Conservation (phyloP, 176 grass and related monocot genomes). For the Carex littledalei region DNA sequence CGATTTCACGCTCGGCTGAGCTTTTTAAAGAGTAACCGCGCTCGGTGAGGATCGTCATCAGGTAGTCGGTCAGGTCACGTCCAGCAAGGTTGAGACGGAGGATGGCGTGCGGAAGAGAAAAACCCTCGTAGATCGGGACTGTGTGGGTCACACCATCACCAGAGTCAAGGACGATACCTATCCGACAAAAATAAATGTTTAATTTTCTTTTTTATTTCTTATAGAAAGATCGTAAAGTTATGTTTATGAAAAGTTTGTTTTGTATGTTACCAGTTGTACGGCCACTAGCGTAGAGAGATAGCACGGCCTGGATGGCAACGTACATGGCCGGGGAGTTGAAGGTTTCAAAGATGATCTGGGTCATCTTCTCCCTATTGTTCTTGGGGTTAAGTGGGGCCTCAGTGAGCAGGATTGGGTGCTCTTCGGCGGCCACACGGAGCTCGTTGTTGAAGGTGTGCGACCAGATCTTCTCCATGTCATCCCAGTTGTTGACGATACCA, state of each 20-base stretch:
- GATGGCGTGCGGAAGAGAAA: constrained; percentile 63
- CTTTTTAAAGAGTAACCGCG: constrained; percentile 68
- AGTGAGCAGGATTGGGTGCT: constrained; percentile 80
- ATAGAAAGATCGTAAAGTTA: neutral
- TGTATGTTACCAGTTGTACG: constrained; percentile 13
- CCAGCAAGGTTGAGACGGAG: constrained; percentile 71
- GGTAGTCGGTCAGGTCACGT: constrained; percentile 50
- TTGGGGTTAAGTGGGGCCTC: constrained; percentile 86
- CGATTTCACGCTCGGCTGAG: constrained; percentile 64
- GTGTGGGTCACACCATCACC: constrained; percentile 85
- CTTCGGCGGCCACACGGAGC: constrained; percentile 70
- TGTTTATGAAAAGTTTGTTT: neutral
- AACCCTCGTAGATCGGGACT: constrained; percentile 70
- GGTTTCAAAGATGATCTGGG: constrained; percentile 79
- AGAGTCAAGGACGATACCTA: constrained; percentile 71
- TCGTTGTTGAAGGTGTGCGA: constrained; percentile 81
- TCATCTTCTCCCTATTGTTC: constrained; percentile 91
- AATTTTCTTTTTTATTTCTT: neutral
- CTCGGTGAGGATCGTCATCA: constrained; percentile 68
- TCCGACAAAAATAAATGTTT: neutral
- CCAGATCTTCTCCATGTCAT: constrained; percentile 93
- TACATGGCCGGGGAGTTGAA: constrained; percentile 92
- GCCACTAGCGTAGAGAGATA: constrained; percentile 83
- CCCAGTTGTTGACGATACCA: constrained; percentile 77
- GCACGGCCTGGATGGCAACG: constrained; percentile 70